These are phyloP conservation scores for Fusarium mexicanum DNA, from an alignment of 2,329 filamentous ascomycete species.

Conservation along the genomic window DNA sequence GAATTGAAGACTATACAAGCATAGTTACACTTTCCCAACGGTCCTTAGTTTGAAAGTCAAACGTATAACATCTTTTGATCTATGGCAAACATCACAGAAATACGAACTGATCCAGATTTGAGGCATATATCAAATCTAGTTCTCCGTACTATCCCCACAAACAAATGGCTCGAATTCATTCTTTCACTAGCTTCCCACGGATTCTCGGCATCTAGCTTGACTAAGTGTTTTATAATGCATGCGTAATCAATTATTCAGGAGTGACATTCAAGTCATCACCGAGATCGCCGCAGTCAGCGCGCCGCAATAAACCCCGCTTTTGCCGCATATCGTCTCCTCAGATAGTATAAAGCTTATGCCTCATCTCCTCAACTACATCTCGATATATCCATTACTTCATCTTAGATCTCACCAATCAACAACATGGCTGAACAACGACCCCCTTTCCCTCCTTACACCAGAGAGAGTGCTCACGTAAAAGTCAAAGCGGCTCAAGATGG, in stretches of 20 bases:
- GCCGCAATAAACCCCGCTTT: constrained; percentile 7
- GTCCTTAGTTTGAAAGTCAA: too few species aligned
- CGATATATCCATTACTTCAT: background rate
- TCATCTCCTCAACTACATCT: background rate
- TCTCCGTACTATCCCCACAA: too few species aligned
- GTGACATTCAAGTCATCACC: background rate
- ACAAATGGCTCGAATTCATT: background rate
- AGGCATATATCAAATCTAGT: background rate
- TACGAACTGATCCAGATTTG: background rate
- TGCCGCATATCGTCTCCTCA: background rate
- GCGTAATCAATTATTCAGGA: background rate
- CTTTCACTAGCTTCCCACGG: too few species aligned
- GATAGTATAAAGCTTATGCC: background rate
- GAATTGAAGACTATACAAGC: fast-evolving
- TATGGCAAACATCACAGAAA: background rate
- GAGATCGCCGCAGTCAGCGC: background rate
- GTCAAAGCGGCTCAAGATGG: constrained; percentile 85
- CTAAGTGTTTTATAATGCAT: background rate
- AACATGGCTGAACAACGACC: constrained; percentile 42
- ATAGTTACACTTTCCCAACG: background rate
- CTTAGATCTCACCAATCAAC: background rate
- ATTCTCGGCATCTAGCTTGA: background rate
- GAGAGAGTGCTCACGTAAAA: constrained; percentile 75
- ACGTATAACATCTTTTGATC: background rate
- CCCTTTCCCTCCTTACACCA: constrained; percentile 77